phyloP scores from a whole-genome alignment of 2,329 filamentous ascomycete genomes.

The Emmonsiellopsis sp. region DNA sequence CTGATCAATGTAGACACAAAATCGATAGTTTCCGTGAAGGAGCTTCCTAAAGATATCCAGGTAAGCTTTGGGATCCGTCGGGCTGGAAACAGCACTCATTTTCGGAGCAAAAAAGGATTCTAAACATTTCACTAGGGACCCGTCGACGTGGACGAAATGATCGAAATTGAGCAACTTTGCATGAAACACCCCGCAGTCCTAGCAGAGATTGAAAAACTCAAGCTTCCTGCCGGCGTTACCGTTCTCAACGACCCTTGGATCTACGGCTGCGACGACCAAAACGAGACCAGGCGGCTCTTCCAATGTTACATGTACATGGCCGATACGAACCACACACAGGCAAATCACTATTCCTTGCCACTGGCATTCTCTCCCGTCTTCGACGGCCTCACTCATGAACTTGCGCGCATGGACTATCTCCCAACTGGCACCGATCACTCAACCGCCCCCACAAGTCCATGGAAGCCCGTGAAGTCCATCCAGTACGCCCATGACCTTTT shows the following conservation, averaged over 20 bases:
- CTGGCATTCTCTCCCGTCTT: slow-evolving; percentile 60
- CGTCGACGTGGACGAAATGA: slow-evolving; percentile 51
- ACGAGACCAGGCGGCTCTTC: slow-evolving; percentile 30
- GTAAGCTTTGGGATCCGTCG: slow-evolving; percentile 18
- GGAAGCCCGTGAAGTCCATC: slow-evolving; percentile 45
- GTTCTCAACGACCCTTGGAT: slow-evolving; percentile 61
- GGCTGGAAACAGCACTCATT: background rate
- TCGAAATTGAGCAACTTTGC: slow-evolving; percentile 49
- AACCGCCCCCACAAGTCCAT: slow-evolving; percentile 46
- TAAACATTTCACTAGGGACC: slow-evolving; percentile 39
- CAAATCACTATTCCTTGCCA: slow-evolving; percentile 61
- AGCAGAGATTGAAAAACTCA: slow-evolving; percentile 50
- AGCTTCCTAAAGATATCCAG: slow-evolving; percentile 39
- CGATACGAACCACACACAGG: slow-evolving; percentile 54
- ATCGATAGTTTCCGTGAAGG: slow-evolving; percentile 28
- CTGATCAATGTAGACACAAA: slow-evolving; percentile 33
- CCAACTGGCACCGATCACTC: slow-evolving; percentile 58
- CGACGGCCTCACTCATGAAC: slow-evolving; percentile 51
- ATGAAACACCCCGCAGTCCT: slow-evolving; percentile 48
- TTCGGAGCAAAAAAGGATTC: background rate
- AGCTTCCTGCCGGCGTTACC: slow-evolving; percentile 48
- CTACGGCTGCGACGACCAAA: slow-evolving; percentile 44
- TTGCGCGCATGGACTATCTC: slow-evolving; percentile 60
- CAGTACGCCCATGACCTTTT: slow-evolving; percentile 56
- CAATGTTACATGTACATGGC: slow-evolving; percentile 47